phyloP scores from a whole-genome alignment of 768 basidiomycete species.

The Termitomyces sp. region DNA sequence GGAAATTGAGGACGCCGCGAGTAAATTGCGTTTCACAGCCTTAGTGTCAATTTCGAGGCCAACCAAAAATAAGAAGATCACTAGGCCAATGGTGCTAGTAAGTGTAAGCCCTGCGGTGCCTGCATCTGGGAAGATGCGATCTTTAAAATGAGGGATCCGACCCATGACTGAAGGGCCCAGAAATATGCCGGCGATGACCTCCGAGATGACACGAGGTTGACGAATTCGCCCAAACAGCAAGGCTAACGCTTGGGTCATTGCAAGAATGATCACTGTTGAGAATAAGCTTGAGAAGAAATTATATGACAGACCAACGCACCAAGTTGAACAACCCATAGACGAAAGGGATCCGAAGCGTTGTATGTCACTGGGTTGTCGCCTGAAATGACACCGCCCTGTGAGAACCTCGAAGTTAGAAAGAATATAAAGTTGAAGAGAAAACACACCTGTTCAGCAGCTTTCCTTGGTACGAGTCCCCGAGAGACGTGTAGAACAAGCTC shows the following conservation, averaged over 20 bases:
- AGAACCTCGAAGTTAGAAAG: not conserved
- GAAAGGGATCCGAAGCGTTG: slow-evolving; percentile 61
- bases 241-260: slow-evolving; percentile 68
- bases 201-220: slow-evolving; percentile 89
- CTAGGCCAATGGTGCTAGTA: slow-evolving; percentile 69
- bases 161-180: slow-evolving; percentile 78
- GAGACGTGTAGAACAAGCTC: slow-evolving; percentile 26
- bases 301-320: slow-evolving; percentile 33
- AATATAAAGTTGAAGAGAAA: not conserved
- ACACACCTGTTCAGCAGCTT: slow-evolving; percentile 43
- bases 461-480: slow-evolving; percentile 32
- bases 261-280: slow-evolving; percentile 66
- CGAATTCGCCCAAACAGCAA: slow-evolving; percentile 61
- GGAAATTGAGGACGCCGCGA: slow-evolving; percentile 53
- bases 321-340: slow-evolving; percentile 73
- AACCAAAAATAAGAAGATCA: slow-evolving; percentile 81
- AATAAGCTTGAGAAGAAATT: slow-evolving; percentile 14
- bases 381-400: slow-evolving; percentile 69
- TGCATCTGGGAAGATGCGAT: slow-evolving; percentile 47
- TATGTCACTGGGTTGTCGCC: slow-evolving; percentile 66
- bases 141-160: slow-evolving; percentile 67
- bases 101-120: slow-evolving; percentile 58
- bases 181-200: slow-evolving; percentile 86
- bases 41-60: slow-evolving; percentile 79
- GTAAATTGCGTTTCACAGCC: slow-evolving; percentile 57